Evolutionary conservation across 2,329 filamentous ascomycete genomes (phyloP).

Genomic region (Verticillium albo-atrum): DNA sequence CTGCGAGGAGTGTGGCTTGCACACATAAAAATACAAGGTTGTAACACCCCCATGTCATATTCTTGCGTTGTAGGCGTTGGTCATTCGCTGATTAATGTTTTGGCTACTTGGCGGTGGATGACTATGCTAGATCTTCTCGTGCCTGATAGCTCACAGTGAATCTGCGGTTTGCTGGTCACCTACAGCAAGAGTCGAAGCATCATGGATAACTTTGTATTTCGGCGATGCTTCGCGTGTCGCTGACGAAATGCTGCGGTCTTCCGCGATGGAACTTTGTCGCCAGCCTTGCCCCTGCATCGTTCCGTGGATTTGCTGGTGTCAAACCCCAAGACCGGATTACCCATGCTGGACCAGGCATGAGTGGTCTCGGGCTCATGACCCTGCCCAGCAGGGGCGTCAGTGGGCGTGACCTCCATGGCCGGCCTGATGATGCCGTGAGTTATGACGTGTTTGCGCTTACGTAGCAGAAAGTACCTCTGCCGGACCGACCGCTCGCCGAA

Average conservation of each 20-base stretch:
- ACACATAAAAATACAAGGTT: no score
- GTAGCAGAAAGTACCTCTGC: background rate
- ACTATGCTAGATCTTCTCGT: background rate
- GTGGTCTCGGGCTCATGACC: background rate
- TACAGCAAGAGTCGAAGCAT: background rate
- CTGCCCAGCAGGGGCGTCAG: background rate
- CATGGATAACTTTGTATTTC: background rate
- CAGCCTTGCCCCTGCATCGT: background rate
- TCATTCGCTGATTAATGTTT: no score
- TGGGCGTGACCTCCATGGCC: background rate
- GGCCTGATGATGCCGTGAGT: background rate
- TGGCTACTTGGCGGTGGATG: no score
- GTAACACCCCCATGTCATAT: no score
- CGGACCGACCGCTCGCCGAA: background rate
- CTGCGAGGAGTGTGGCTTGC: no score
- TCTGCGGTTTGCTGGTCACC: background rate
- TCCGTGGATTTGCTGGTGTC: background rate
- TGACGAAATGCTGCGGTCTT: background rate
- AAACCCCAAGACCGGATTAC: background rate
- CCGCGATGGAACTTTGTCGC: background rate
- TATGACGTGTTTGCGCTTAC: background rate
- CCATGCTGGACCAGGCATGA: background rate
- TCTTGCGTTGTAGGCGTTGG: no score
- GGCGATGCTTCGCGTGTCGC: background rate
- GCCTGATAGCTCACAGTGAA: background rate